Percentiles rank a stretch among this genome's conserved stretches.
Evolutionary conservation across 768 basidiomycete species (phyloP).

Genomic region (Atractiella rhizophila): DNA sequence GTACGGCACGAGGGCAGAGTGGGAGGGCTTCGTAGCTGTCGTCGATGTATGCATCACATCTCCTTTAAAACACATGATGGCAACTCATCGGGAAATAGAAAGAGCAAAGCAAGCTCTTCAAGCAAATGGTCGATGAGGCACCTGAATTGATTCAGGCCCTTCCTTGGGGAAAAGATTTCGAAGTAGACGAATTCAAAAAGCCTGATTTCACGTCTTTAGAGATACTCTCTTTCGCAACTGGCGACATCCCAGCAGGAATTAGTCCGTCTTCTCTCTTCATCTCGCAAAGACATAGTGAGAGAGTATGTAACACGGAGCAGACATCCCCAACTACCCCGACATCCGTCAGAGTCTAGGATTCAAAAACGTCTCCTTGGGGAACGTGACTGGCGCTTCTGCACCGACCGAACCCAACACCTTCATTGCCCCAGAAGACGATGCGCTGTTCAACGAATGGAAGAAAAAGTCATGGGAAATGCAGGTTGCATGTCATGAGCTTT

Average conservation of each 20-base stretch:
- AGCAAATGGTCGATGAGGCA: conserved; percentile 46
- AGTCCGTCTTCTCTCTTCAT: conserved; percentile 17
- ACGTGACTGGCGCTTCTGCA: too few species aligned
- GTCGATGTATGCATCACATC: too few species aligned
- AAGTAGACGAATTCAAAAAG: conserved; percentile 41
- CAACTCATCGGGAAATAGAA: too few species aligned
- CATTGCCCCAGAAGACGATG: too few species aligned
- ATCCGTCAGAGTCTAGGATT: conserved; percentile 50
- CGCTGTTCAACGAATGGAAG: conserved; percentile 60
- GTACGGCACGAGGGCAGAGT: conserved; percentile 62
- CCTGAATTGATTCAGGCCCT: conserved; percentile 53
- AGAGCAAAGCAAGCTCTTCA: too few species aligned
- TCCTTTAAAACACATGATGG: too few species aligned
- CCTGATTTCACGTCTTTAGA: conserved; percentile 63
- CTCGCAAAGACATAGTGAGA: too few species aligned
- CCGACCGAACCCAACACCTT: too few species aligned
- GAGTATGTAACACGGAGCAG: too few species aligned
- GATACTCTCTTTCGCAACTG: conserved; percentile 56
- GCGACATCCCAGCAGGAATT: conserved; percentile 64
- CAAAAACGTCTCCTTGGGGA: too few species aligned
- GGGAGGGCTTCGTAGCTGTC: too few species aligned
- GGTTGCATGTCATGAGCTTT: conserved; percentile 66
- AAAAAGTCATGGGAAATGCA: conserved; percentile 50
- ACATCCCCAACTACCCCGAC: conserved; percentile 28
- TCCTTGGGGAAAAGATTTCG: too few species aligned